These are phyloP conservation scores for Hippophae gyantsensis DNA, from an alignment of 306 rosid species.

Conservation along the genomic window DNA sequence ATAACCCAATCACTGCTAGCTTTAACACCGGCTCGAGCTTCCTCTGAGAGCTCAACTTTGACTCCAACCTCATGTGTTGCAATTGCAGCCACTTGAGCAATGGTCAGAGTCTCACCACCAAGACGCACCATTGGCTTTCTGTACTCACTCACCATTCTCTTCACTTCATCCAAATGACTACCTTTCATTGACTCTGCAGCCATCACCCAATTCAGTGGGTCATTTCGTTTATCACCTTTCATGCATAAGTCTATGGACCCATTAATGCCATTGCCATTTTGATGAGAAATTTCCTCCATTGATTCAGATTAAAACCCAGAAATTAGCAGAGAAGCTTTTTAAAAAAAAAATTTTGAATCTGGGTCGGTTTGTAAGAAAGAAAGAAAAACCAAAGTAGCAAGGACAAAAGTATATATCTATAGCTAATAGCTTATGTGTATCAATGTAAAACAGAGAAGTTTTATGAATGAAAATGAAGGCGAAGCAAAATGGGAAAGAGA, in stretches of 20 bases:
- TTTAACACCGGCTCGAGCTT: constrained; percentile 42
- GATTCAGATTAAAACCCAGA: too few relatives aligned
- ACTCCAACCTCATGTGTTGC: constrained; percentile 17
- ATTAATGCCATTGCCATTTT: constrained; percentile 5
- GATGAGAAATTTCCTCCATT: constrained; percentile 4
- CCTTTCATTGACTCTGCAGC: constrained; percentile 58
- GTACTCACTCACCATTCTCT: constrained; percentile 62
- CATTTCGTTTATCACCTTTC: background rate
- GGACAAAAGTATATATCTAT: too few relatives aligned
- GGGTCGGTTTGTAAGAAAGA: too few relatives aligned
- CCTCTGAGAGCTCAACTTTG: constrained; percentile 47
- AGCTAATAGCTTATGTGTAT: too few relatives aligned
- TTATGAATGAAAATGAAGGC: too few relatives aligned
- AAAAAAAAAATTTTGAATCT: too few relatives aligned
- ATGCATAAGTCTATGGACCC: constrained; percentile 20
- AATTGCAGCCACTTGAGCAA: constrained; percentile 68
- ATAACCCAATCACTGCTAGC: constrained; percentile 88
- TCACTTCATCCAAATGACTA: constrained; percentile 72
- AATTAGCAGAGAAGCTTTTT: too few relatives aligned
- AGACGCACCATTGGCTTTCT: constrained; percentile 44
- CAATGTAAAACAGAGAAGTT: too few relatives aligned
- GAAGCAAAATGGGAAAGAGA: too few relatives aligned
- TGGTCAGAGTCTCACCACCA: constrained; percentile 49
- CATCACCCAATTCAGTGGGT: constrained; percentile 59
- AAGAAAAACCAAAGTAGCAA: too few relatives aligned